These are phyloP conservation scores for Moesziomyces parantarcticus DNA, from an alignment of 1,284 basidiomycete genomes.

Conservation along the genomic window DNA sequence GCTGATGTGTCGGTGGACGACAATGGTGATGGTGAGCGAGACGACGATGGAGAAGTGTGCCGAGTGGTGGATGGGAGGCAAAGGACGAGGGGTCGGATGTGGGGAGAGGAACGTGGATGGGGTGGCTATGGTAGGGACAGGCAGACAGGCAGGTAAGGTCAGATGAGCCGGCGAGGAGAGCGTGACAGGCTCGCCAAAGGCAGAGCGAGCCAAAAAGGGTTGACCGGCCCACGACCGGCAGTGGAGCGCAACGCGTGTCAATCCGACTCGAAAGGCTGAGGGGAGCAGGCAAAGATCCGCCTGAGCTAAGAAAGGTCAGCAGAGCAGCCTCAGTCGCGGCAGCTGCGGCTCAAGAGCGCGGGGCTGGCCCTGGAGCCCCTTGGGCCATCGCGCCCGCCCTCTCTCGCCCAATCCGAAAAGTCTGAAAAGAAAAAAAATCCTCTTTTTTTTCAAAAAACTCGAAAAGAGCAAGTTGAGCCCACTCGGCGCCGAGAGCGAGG, in stretches of 20 bases:
- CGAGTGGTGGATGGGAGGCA: neutral
- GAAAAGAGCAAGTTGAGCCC: too few relatives aligned
- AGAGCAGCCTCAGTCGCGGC: too few relatives aligned
- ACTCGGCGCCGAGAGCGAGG: too few relatives aligned
- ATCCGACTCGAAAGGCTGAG: neutral
- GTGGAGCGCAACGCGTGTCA: conserved; percentile 8
- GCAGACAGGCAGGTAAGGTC: too few relatives aligned
- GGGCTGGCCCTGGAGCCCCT: too few relatives aligned
- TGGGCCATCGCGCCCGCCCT: too few relatives aligned
- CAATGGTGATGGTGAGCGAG: neutral
- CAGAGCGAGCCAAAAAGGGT: neutral
- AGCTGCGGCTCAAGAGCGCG: too few relatives aligned
- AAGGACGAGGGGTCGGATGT: neutral
- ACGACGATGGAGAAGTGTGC: neutral
- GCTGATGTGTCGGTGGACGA: neutral
- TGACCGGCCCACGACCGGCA: conserved; percentile 14
- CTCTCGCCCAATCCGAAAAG: too few relatives aligned
- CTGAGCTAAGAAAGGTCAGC: too few relatives aligned
- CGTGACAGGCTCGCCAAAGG: neutral
- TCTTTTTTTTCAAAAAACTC: too few relatives aligned
- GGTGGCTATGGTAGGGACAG: neutral
- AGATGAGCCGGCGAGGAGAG: too few relatives aligned
- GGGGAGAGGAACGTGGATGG: neutral
- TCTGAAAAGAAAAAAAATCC: too few relatives aligned
- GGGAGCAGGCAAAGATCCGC: conserved; percentile 1